Evolutionary conservation across 306 rosid genomes (phyloP), one percentile per base, ranked within the genome.

Genomic region (Ceratonia siliqua): DNA sequence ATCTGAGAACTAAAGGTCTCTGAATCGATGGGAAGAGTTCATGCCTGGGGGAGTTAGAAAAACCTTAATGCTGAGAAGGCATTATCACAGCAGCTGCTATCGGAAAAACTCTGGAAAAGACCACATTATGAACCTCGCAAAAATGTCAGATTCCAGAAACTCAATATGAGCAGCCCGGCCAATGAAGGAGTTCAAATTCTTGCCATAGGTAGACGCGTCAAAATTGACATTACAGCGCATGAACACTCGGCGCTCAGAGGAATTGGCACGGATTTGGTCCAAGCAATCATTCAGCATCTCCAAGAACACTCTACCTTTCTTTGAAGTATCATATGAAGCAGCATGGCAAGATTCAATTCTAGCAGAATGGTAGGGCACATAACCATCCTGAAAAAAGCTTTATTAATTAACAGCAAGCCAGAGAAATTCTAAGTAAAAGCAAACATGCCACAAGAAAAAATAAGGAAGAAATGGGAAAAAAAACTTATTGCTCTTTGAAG

Each of bases 111-210:
- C 92, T 0, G 89, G 94, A 82, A 91, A 94, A 83, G 98, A 94
- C 98, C 98, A 94, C 88, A 94, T 84, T 72, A 94, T 75, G 88
- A 94, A 88, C 87, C 73, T 89, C 1, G 88, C 93, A 66, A 87
- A 91, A 45, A 82, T 52, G 78, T 94, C 97, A 7, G 96, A 84
- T 80, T 94, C 98, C 69, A 94, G 79, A 73, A 94, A 94, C 53
- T 94, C 98, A 30, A 94, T 86, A 78, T 94, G 98, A 5, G 98
- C 98, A 28, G 97, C 96, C 49, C 98, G 86, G 2, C 98, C 98
- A 0, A 94, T 89, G 66, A 85, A 88, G 41, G 92, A 73, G 89
- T 89, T 85, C 81, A 94, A 79, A 89, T 91, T 94, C 90, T 94
- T 94, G 85, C 96, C 97, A 55, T 87, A 86, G 10, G 90, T 46